phyloP scores from a whole-genome alignment of 129 eudicot species.

The Flaveria trinervia region DNA sequence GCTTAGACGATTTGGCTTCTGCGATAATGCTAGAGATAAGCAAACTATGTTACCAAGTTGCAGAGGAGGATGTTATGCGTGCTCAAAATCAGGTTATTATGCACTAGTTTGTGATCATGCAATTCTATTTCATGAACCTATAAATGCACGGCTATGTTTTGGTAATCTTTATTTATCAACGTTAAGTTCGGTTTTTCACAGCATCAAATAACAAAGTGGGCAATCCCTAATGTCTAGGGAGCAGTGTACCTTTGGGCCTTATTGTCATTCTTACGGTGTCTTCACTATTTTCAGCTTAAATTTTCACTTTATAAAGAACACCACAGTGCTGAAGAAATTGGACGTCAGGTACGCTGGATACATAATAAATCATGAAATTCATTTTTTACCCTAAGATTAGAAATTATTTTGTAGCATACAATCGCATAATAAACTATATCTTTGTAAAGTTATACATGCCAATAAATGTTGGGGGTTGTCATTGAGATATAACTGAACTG shows the following conservation, averaged over 20 bases:
- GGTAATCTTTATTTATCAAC: not conserved
- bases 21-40: conserved; percentile 73
- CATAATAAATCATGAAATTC: not conserved
- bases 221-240: conserved; percentile 6
- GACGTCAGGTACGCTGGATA: conserved; percentile 51
- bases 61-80: conserved; percentile 75
- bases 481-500: not conserved
- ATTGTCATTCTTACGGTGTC: not conserved
- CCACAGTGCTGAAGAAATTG: conserved; percentile 60
- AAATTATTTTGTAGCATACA: not conserved
- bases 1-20: conserved; percentile 74
- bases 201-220: not conserved
- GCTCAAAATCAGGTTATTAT: conserved; percentile 73
- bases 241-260: conserved; percentile 10
- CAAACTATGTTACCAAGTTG: conserved; percentile 64
- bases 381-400: not conserved
- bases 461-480: not conserved
- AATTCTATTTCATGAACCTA: not conserved
- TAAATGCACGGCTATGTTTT: not conserved
- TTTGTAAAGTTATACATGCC: not conserved
- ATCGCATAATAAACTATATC: not conserved
- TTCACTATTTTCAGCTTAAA: conserved; percentile 45
- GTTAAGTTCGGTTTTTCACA: conserved; percentile 10
- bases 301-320: conserved; percentile 45
- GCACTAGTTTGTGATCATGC: conserved; percentile 10